Evolutionary conservation across 345 rosid genomes (phyloP).

Genomic region (Eucalyptus marginata): DNA sequence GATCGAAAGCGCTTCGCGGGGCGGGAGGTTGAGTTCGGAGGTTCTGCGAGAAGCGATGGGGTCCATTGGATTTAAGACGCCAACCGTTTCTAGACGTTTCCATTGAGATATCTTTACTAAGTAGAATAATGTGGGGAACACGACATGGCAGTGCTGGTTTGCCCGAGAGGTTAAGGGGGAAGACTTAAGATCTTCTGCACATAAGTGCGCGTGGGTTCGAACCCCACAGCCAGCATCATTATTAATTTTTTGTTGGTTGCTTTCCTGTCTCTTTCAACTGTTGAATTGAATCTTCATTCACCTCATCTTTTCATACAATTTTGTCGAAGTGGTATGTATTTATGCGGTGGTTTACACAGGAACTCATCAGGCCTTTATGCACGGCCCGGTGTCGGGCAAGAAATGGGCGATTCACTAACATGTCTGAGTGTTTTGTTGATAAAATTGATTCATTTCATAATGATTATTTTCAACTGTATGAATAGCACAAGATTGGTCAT

Average conservation of each 20-base stretch:
- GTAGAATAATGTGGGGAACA: accelerated
- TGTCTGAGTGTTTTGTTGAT: neutral
- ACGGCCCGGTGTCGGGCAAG: neutral
- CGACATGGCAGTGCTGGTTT: slow-evolving; percentile 16
- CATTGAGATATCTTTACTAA: accelerated
- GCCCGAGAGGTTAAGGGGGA: slow-evolving; percentile 96
- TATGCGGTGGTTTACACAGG: neutral
- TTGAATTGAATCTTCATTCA: neutral
- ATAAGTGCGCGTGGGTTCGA: slow-evolving; percentile 95
- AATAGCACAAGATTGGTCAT: neutral
- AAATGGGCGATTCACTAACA: neutral
- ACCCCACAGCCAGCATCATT: slow-evolving; percentile 72
- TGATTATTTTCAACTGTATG: neutral
- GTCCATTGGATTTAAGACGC: neutral
- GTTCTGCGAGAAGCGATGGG: neutral
- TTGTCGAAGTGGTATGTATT: neutral
- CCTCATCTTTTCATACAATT: neutral
- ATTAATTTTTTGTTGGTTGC: neutral
- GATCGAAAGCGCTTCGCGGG: neutral
- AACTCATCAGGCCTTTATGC: no score
- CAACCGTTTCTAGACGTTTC: neutral
- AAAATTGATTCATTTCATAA: neutral
- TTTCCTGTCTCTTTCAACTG: neutral
- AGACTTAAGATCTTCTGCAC: slow-evolving; percentile 93
- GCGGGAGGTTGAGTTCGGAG: neutral